Evolutionary conservation across 1,284 basidiomycete species (phyloP), one percentile per base, ranked within the genome.

Genomic region (Flammula alnicola): DNA sequence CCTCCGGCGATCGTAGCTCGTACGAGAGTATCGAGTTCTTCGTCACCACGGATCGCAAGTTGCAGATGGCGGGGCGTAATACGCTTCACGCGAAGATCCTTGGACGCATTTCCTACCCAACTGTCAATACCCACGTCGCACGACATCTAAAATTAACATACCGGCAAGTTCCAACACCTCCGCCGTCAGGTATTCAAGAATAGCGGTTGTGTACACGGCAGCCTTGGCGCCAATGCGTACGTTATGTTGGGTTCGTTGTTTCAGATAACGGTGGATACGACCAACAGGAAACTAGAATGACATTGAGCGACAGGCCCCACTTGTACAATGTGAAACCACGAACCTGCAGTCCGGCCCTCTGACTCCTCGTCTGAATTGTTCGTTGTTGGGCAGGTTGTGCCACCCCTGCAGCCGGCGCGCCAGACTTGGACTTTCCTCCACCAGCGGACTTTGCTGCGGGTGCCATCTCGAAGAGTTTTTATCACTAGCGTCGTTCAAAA

Each of bases 61-160:
- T 95, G 93, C 60, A 95, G 71, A 72, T 95, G 93, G 58, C 93
- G 90, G 16, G 95, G 95, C 0, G 93, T 97, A 69, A 98, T 97
- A 69, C 96, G 92, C 74, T 98, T 98, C 36, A 97, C 93, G 46
- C 90, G 85, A 30, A 98, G 80, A 75, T 98, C 95, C 68, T 97
- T 97, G 8, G 95, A 95, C 19, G 95, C 95, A 70, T 98, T 98
- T 33, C 95, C 95, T 93, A n/a, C 20, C 36, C 4, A 10, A 23
- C 20, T 14, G 41, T 9, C 4, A 40, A 32, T 25, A 44, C 10
- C 11, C 27, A 17, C 10, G 39, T n/a, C 16, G 3, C 8, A 29
- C 32, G 19, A 32, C 27, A 4, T 25, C 19, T 14, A 47, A 32
- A 40, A 44, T 8, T 5, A 16, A 75, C 83, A 54, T 53, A 90